Conservation (phyloP, 1,284 basidiomycete genomes). For the Thecaphora frezii region DNA sequence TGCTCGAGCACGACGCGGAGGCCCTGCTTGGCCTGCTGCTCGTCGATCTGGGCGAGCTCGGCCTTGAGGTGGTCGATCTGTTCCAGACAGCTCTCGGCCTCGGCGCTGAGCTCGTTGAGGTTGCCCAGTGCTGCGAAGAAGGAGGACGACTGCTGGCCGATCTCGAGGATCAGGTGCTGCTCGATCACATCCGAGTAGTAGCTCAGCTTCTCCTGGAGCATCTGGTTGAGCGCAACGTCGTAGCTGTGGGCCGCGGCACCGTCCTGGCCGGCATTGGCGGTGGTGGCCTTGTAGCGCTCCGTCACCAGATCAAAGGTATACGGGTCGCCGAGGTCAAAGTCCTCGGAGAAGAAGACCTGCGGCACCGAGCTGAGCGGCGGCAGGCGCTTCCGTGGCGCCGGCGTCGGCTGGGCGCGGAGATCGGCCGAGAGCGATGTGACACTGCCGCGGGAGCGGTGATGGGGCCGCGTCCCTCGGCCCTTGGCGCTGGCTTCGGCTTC, state of each 20-base stretch:
- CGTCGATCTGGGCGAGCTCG: constrained; percentile 76
- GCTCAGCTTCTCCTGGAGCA: constrained; percentile 85
- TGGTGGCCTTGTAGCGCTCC: constrained; percentile 62
- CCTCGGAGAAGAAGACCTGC: constrained; percentile 70
- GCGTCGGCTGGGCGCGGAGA: constrained; percentile 21
- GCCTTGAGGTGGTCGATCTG: constrained; percentile 74
- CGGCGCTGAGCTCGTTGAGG: constrained; percentile 84
- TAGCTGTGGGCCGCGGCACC: constrained; percentile 24
- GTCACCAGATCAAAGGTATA: constrained; percentile 80
- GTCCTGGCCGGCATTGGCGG: constrained; percentile 9
- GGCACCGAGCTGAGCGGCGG: constrained; percentile 74
- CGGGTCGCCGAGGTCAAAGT: constrained; percentile 85
- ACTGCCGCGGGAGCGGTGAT: constrained; percentile 17
- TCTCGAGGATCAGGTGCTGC: constrained; percentile 89
- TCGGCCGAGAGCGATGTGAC: constrained; percentile 30
- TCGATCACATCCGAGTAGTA: constrained; percentile 92
- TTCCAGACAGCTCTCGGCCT: constrained; percentile 78
- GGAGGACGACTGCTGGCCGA: constrained; percentile 82
- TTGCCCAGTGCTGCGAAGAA: constrained; percentile 97
- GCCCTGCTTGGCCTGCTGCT: constrained; percentile 63
- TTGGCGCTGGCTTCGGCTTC: background rate
- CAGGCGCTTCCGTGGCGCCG: constrained; percentile 29
- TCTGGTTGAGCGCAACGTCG: constrained; percentile 61
- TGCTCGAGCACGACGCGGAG: constrained; percentile 35
- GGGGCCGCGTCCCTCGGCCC: background rate